These are phyloP conservation scores for Raddia distichophylla DNA, from an alignment of 176 grass and related monocot genomes.

Conservation along the genomic window DNA sequence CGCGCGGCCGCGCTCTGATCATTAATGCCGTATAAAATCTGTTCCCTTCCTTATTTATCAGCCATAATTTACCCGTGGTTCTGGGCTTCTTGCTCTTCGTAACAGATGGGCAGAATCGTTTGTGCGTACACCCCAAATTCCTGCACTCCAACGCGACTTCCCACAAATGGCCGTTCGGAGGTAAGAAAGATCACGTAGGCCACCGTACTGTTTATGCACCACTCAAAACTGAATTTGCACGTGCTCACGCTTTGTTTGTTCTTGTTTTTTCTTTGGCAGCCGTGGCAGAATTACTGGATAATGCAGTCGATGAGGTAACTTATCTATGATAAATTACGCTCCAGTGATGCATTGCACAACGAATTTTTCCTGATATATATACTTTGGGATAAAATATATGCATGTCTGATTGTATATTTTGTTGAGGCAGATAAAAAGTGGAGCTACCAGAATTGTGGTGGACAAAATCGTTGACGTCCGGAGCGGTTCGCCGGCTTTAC, in stretches of 20 bases:
- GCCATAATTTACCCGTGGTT: neutral
- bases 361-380: neutral
- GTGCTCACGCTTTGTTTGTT: neutral
- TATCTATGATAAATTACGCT: neutral
- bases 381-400: neutral
- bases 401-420: constrained; percentile 26
- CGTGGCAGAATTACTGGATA: constrained; percentile 66
- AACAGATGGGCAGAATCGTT: constrained; percentile 51
- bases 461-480: constrained; percentile 58
- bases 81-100: neutral
- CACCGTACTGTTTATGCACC: neutral
- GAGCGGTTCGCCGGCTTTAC: constrained; percentile 57
- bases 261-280: constrained; percentile 31
- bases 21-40: neutral
- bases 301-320: constrained; percentile 63
- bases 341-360: neutral
- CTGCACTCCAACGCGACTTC: constrained; percentile 78
- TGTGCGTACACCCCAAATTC: constrained; percentile 68
- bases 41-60: neutral
- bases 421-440: constrained; percentile 59
- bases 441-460: constrained; percentile 64
- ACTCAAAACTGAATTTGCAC: neutral
- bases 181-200: constrained; percentile 8
- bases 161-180: constrained; percentile 78
- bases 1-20: no score